Percentiles rank a stretch among this genome's conserved stretches.
phyloP scores from a whole-genome alignment of 306 rosid genomes.

The Vicia villosa region DNA sequence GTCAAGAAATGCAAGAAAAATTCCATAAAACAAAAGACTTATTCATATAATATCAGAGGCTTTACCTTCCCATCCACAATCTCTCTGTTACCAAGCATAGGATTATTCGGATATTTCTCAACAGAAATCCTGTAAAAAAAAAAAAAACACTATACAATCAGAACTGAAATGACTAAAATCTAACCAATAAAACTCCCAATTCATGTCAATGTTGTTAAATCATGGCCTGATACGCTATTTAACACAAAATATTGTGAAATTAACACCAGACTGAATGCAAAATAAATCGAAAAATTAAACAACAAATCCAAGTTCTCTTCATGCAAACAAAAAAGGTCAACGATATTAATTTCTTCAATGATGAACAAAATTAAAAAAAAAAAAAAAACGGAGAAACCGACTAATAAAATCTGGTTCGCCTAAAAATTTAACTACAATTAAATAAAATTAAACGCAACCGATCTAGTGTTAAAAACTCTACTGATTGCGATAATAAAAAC shows the following conservation, averaged over 20 bases:
- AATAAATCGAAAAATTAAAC: constrained; percentile 28
- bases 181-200: background rate
- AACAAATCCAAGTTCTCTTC: background rate
- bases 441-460: constrained; percentile 3
- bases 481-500: background rate
- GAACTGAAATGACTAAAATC: constrained; percentile 17
- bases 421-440: background rate
- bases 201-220: background rate
- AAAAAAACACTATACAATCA: constrained; percentile 12
- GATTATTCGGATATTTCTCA: constrained; percentile 66
- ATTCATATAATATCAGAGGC: background rate
- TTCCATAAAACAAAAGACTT: constrained; percentile 8
- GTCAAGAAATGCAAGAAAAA: constrained; percentile 3
- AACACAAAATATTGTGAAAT: background rate
- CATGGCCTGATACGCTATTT: background rate
- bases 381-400: background rate
- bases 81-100: constrained; percentile 84
- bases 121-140: constrained; percentile 66
- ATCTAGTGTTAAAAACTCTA: background rate
- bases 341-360: background rate
- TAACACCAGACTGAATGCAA: background rate
- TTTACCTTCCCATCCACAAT: constrained; percentile 68
- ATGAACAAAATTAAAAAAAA: background rate
- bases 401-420: background rate
- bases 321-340: background rate